phyloP scores from a whole-genome alignment of 257 asterid genomes.

The Solanum virginianum region DNA sequence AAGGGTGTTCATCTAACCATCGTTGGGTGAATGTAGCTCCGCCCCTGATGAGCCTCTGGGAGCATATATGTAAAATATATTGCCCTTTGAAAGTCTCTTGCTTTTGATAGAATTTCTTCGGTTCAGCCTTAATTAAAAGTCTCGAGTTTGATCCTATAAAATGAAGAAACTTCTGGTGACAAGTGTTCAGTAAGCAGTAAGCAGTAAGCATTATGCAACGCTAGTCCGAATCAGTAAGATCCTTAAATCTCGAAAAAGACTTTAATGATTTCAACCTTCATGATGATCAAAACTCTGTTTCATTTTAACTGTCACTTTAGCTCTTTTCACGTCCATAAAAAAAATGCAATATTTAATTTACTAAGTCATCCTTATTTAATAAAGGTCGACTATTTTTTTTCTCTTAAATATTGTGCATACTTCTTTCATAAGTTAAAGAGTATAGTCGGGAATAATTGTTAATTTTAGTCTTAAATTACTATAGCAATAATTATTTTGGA shows the following conservation, averaged over 20 bases:
- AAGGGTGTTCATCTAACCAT: too few species aligned
- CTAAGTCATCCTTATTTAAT: not conserved
- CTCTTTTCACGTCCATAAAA: not conserved
- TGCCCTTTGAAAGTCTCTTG: not conserved
- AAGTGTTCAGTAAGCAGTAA: not conserved
- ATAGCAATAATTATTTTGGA: not conserved
- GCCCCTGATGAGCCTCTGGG: not conserved
- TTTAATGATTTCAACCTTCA: not conserved
- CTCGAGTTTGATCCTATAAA: too few species aligned
- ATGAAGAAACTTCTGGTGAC: not conserved
- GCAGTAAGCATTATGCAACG: not conserved
- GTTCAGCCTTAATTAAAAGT: too few species aligned
- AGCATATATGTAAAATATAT: not conserved
- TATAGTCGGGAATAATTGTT: not conserved
- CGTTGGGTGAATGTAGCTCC: too few species aligned
- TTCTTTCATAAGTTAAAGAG: not conserved
- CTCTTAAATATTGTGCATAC: not conserved
- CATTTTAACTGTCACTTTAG: not conserved
- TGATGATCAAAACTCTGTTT: not conserved
- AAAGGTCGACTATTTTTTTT: not conserved
- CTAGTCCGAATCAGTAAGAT: not conserved
- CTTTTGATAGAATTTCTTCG: too few species aligned
- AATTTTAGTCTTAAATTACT: not conserved
- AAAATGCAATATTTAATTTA: too few species aligned
- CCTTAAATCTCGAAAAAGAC: not conserved